These are phyloP conservation scores for Aspergillus ellipticus DNA, from an alignment of 495 filamentous ascomycete species.

Conservation along the genomic window DNA sequence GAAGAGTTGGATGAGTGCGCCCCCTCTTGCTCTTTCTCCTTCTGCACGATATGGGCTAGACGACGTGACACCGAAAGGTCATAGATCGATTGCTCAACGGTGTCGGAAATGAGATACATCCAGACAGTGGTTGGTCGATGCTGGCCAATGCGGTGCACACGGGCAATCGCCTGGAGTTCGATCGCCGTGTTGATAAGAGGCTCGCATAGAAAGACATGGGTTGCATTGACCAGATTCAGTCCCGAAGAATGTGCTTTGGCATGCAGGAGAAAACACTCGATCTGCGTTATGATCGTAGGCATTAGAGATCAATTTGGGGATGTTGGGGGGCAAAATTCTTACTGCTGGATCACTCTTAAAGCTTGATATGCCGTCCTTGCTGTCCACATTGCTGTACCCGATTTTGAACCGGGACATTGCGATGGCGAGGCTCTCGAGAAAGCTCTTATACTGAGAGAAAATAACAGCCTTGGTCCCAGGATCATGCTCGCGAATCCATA, in stretches of 20 bases:
- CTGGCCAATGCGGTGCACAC: slow-evolving; percentile 93
- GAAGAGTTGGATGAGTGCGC: slow-evolving; percentile 15
- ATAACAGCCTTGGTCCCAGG: slow-evolving; percentile 85
- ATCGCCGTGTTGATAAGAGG: slow-evolving; percentile 89
- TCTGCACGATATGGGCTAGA: slow-evolving; percentile 66
- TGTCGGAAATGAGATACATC: slow-evolving; percentile 85
- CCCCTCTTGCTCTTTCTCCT: slow-evolving; percentile 28
- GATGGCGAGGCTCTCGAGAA: slow-evolving; percentile 66
- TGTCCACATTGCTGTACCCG: slow-evolving; percentile 62
- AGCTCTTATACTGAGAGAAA: slow-evolving; percentile 83
- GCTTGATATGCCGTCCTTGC: slow-evolving; percentile 56
- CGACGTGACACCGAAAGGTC: slow-evolving; percentile 75
- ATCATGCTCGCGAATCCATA: slow-evolving; percentile 81
- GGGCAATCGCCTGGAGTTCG: slow-evolving; percentile 88
- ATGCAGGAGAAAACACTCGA: slow-evolving; percentile 85
- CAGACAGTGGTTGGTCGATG: slow-evolving; percentile 84
- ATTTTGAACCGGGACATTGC: slow-evolving; percentile 70
- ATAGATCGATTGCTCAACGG: slow-evolving; percentile 87
- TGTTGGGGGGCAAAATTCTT: slow-evolving; percentile 11
- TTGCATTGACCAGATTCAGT: slow-evolving; percentile 86
- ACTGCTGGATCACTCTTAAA: slow-evolving; percentile 72
- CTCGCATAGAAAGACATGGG: slow-evolving; percentile 91
- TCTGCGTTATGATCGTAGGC: slow-evolving; percentile 21
- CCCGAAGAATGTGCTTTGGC: slow-evolving; percentile 84
- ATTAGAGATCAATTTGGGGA: neutral